Base-by-base conservation (phyloP, 352 stramenopile genomes). In the Aphanomyces euteiches region DNA sequence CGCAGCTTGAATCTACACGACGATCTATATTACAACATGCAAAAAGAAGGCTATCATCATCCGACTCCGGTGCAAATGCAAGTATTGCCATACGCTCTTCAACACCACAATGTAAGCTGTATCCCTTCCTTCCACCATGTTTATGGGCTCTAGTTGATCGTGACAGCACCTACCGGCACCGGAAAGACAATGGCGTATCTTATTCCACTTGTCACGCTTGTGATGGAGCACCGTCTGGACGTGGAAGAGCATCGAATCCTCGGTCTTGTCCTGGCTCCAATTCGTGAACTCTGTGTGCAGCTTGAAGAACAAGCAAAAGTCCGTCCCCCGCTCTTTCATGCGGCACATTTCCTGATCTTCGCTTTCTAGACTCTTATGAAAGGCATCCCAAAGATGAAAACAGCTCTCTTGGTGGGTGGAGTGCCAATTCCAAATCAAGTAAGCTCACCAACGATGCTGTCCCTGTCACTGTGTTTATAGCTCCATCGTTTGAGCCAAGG, bases 1-100 rank as follows among this genome's bases (percentile, higher is more conserved):
- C 84, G 34, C 41, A 28, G 8, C 5, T 15, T 69, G 39, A 37
- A 72, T 7, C 56, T 74, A 37, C 77, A 79, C 1, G 36, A 71
- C 1, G 37, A 77, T 65, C 59, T 93, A 43, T 21, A 72, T 41
- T 39, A 5, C 1, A 91, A 90, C 59, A 73, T 93, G 36, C 67
- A 38, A 8, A 17, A 17, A 3, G 75, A 79, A 21, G 66, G 73
- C 0, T 79, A 83, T 45, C 67, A 83, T 8, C 75, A 65, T 37
- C 82, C 80, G 6, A 90, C 85, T 43, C 79, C 85, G 3, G 82
- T 93, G 56, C 85, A 93, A 67, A 93, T 91, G 85, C 84, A 91
- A 65, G 79, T 75, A 5, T 78, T 91, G 15, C 85, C 85, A 48
- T 83, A 77, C 39, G 73, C 78, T 4, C 39, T 90, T 5, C 45